Conservation (phyloP, 345 rosid genomes). For the Abelmoschus esculentus region DNA sequence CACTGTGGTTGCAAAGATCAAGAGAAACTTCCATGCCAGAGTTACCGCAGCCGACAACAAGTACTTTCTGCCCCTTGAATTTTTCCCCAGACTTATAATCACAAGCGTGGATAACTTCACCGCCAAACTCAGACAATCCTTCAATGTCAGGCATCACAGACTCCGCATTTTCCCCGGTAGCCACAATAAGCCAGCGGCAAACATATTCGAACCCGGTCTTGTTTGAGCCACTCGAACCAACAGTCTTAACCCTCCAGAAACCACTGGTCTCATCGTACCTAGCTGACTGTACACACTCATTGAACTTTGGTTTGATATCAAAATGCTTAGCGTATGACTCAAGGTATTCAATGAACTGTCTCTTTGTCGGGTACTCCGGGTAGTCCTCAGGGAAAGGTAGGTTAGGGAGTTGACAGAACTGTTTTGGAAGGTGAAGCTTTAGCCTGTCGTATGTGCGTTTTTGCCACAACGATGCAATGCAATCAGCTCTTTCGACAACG, state of each 20-base stretch:
- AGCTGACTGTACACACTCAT: constrained; percentile 76
- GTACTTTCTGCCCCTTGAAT: constrained; percentile 52
- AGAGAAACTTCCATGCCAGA: constrained; percentile 97
- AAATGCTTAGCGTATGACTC: constrained; percentile 57
- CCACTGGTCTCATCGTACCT: constrained; percentile 77
- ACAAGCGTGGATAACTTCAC: constrained; percentile 62
- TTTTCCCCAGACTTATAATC: constrained; percentile 77
- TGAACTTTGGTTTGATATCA: constrained; percentile 68
- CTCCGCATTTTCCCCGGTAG: constrained; percentile 94
- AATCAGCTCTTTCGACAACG: constrained; percentile 69
- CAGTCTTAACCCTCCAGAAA: constrained; percentile 68
- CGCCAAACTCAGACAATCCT: constrained; percentile 57
- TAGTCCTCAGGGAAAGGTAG: constrained; percentile 63
- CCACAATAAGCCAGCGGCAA: constrained; percentile 92
- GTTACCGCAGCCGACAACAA: constrained; percentile 92
- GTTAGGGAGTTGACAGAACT: constrained; percentile 77
- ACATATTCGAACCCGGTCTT: constrained; percentile 64
- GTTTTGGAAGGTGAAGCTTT: constrained; percentile 77
- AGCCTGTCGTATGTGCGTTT: constrained; percentile 74
- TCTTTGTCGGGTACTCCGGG: constrained; percentile 67
- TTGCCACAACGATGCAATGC: constrained; percentile 85
- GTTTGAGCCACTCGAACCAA: constrained; percentile 27
- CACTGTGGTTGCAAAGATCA: constrained; percentile 69
- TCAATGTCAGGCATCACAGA: constrained; percentile 58
- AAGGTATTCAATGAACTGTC: constrained; percentile 65